Evolutionary conservation across 1,139 yeast species (phyloP).

Genomic region (Pneumocystis oryctolagi): DNA sequence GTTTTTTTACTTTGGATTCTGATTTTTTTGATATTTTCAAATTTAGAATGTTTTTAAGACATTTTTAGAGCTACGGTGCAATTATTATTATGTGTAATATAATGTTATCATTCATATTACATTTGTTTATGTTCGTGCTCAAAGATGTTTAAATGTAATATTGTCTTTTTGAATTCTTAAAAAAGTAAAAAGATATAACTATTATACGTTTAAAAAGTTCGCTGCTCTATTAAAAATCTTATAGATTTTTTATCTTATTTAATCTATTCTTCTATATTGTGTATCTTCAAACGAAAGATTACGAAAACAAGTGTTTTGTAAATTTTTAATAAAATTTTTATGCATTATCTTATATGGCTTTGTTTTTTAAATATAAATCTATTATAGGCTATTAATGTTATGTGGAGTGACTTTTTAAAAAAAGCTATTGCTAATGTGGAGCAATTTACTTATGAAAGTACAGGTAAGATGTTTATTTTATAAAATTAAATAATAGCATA

Average conservation of each 20-base stretch:
- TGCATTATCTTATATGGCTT: neutral
- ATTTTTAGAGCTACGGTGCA: neutral
- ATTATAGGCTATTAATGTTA: neutral
- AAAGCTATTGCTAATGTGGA: slow-evolving; percentile 7
- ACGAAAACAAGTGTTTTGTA: no score
- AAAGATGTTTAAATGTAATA: neutral
- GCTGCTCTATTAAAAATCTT: no score
- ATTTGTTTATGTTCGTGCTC: neutral
- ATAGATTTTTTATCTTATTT: neutral
- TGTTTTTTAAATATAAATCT: neutral
- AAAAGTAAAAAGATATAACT: neutral
- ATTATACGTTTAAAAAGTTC: no score
- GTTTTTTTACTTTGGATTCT: no score
- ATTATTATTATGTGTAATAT: neutral
- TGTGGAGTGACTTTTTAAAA: slow-evolving; percentile 3
- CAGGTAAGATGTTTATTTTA: neutral
- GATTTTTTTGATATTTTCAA: neutral
- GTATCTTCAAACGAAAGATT: no score
- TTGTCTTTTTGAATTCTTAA: no score
- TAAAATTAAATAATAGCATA: neutral
- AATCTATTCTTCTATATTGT: neutral
- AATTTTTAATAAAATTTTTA: no score
- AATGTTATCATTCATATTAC: neutral
- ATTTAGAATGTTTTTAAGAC: neutral
- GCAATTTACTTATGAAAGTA: neutral